A percentile compares a stretch with the other conserved stretches of the same genome.
phyloP scores from a whole-genome alignment of 1,284 basidiomycete genomes.

The Trichosporon sp. region DNA sequence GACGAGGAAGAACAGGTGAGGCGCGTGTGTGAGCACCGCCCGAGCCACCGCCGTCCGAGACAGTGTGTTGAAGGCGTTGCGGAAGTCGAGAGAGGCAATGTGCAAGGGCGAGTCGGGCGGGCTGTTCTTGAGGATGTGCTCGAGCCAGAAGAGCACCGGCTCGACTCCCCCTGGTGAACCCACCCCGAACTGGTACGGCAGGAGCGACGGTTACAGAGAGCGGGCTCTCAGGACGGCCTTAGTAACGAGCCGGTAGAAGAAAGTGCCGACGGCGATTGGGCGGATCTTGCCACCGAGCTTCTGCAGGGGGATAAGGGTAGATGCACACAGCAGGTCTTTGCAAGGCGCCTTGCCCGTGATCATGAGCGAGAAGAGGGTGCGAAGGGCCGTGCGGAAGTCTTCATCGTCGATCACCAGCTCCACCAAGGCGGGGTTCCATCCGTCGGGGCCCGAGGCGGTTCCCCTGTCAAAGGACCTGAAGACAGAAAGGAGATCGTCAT shows the following conservation, averaged over 20 bases:
- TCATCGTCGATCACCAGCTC: neutral
- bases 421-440: neutral
- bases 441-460: neutral
- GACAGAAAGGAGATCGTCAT: neutral
- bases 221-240: no score
- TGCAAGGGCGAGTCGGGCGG: neutral
- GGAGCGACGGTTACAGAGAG: neutral
- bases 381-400: neutral
- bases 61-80: slow-evolving; percentile 21
- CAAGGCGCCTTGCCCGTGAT: no score
- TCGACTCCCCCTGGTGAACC: slow-evolving; percentile 22
- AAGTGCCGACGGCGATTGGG: no score
- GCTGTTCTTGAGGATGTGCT: slow-evolving; percentile 6
- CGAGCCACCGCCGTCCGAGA: neutral
- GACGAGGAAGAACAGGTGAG: neutral
- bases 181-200: slow-evolving; percentile 20
- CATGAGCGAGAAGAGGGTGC: no score
- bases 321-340: no score
- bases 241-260: no score
- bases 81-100: slow-evolving; percentile 13
- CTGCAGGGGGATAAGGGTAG: no score
- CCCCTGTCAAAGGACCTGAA: neutral
- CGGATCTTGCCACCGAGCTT: no score
- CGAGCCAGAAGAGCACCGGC: slow-evolving; percentile 22
- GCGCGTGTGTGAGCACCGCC: neutral